Percentiles rank a stretch among this genome's conserved stretches.
phyloP scores from a whole-genome alignment of 2,329 filamentous ascomycete genomes.

The Colletotrichum plurivorum region DNA sequence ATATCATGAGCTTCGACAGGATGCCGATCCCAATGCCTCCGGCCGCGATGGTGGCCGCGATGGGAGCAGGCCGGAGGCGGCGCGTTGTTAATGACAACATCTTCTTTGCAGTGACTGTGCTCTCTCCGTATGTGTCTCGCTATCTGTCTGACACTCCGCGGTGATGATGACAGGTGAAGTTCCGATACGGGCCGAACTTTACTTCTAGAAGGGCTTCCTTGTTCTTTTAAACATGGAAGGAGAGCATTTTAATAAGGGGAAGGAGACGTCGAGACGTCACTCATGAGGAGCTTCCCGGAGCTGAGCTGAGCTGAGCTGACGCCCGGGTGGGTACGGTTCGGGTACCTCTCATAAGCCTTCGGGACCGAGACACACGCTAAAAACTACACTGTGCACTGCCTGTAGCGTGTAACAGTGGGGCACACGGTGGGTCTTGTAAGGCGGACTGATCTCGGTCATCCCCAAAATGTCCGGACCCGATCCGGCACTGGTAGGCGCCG shows the following conservation, averaged over 20 bases:
- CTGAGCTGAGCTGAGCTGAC: neutral
- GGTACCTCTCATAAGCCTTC: neutral
- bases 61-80: slow-evolving; percentile 41
- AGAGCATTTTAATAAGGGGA: too few species aligned
- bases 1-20: slow-evolving; percentile 43
- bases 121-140: neutral
- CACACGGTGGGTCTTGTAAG: slow-evolving; percentile 4
- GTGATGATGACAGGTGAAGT: neutral
- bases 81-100: slow-evolving; percentile 31
- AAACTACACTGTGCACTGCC: too few species aligned
- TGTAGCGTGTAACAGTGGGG: neutral
- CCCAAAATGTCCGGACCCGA: slow-evolving; percentile 39
- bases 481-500: slow-evolving; percentile 9
- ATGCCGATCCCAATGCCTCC: slow-evolving; percentile 35
- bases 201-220: neutral
- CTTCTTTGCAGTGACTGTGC: neutral
- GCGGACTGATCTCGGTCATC: slow-evolving; percentile 36
- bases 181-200: neutral
- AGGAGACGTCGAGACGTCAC: neutral
- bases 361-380: slow-evolving; percentile 14
- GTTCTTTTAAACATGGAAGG: slow-evolving; percentile 3
- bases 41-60: slow-evolving; percentile 44
- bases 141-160: neutral
- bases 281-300: too few species aligned
- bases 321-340: too few species aligned